phyloP scores from a whole-genome alignment of 1,139 yeast genomes.

The Yamadazyma sp. region DNA sequence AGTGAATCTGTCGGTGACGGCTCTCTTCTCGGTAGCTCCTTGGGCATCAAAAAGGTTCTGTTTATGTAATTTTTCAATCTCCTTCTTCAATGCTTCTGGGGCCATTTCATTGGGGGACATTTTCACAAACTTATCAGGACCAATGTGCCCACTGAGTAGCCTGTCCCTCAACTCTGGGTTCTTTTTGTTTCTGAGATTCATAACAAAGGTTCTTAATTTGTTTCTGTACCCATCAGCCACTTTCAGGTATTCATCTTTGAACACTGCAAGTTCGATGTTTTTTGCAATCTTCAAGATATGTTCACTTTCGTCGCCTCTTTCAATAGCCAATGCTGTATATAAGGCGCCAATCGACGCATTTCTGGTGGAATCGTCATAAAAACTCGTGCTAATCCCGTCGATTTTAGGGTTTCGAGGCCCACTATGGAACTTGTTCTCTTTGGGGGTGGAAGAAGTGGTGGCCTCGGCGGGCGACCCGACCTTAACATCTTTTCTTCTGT shows the following conservation, averaged over 20 bases:
- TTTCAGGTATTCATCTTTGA: slow-evolving; percentile 54
- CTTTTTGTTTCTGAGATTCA: slow-evolving; percentile 84
- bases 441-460: slow-evolving; percentile 20
- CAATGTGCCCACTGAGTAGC: slow-evolving; percentile 62
- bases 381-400: slow-evolving; percentile 72
- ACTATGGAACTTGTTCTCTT: slow-evolving; percentile 22
- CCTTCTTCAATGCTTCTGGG: slow-evolving; percentile 82
- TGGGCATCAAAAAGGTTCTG: slow-evolving; percentile 94
- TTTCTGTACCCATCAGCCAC: slow-evolving; percentile 66
- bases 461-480: slow-evolving; percentile 7
- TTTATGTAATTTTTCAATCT: slow-evolving; percentile 80
- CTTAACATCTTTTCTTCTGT: slow-evolving; percentile 31
- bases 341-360: slow-evolving; percentile 82
- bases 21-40: slow-evolving; percentile 96
- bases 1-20: slow-evolving; percentile 93
- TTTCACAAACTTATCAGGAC: slow-evolving; percentile 62
- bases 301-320: slow-evolving; percentile 53
- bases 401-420: slow-evolving; percentile 74
- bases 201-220: slow-evolving; percentile 77
- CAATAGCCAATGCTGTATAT: slow-evolving; percentile 87
- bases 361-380: slow-evolving; percentile 75
- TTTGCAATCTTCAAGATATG: slow-evolving; percentile 64
- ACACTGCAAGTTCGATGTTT: slow-evolving; percentile 74
- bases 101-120: slow-evolving; percentile 96
- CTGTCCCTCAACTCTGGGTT: slow-evolving; percentile 81